Evolutionary conservation across 495 filamentous ascomycete species (phyloP).

Genomic region (Clohesyomyces aquaticus): DNA sequence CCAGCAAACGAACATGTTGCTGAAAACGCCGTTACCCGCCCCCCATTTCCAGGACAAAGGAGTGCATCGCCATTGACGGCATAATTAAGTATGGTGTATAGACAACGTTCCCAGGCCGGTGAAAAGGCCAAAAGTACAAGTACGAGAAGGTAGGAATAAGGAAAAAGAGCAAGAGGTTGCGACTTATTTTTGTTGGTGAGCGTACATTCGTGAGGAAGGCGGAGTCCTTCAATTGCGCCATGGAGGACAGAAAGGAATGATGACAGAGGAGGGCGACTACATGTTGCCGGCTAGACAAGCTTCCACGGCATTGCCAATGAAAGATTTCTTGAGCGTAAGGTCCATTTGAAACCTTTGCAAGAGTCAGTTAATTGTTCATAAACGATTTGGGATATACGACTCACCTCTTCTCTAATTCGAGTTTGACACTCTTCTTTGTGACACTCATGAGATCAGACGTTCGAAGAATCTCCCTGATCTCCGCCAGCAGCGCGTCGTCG

Average conservation of each 20-base stretch:
- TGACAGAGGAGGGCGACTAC: slow-evolving; percentile 6
- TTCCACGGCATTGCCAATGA: slow-evolving; percentile 40
- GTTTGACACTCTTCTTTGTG: slow-evolving; percentile 97
- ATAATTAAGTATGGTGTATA: slow-evolving; percentile 5
- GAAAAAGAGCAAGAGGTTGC: not conserved
- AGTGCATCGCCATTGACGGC: slow-evolving; percentile 1
- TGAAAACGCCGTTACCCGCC: not conserved
- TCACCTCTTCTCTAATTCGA: slow-evolving; percentile 83
- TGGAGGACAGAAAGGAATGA: not conserved
- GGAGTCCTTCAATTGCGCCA: not conserved
- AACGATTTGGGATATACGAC: not conserved
- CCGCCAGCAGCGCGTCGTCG: slow-evolving; percentile 87
- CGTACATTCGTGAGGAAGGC: slow-evolving; percentile 10
- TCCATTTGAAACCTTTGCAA: slow-evolving; percentile 35
- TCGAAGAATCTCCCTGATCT: slow-evolving; percentile 90
- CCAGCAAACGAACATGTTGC: not conserved
- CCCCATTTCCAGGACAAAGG: not conserved
- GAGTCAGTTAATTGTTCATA: slow-evolving; percentile 5
- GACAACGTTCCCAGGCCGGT: not conserved
- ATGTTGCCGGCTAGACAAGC: slow-evolving; percentile 25
- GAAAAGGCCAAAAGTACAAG: not conserved
- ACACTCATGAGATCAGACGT: slow-evolving; percentile 95
- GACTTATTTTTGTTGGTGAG: not conserved
- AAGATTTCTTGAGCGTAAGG: slow-evolving; percentile 34
- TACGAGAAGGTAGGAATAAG: not conserved